Percentiles rank a stretch among this genome's conserved stretches.
phyloP scores from a whole-genome alignment of 2,329 filamentous ascomycete genomes.

The Neonectria faginata region DNA sequence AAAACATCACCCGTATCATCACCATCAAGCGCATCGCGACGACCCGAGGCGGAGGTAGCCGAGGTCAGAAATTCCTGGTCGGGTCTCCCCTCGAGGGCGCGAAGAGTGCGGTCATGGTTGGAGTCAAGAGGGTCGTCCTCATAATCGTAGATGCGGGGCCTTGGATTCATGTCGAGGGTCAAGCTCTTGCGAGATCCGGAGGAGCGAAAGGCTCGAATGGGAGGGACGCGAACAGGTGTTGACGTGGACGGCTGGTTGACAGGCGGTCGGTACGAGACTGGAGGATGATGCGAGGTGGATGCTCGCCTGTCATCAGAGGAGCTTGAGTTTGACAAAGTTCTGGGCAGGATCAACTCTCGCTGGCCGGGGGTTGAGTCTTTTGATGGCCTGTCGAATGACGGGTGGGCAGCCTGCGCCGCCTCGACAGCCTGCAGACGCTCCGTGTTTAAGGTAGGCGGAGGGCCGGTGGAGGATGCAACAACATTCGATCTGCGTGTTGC shows the following conservation, averaged over 20 bases:
- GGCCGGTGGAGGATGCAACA: constrained; percentile 48
- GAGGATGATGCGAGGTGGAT: constrained; percentile 56
- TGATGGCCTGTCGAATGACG: constrained; percentile 38
- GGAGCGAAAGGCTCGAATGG: constrained; percentile 68
- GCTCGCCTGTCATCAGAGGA: constrained; percentile 62
- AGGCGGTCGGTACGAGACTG: constrained; percentile 63
- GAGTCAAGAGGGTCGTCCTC: constrained; percentile 58
- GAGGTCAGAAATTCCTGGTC: constrained; percentile 48
- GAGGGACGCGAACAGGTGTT: constrained; percentile 59
- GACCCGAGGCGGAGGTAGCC: constrained; percentile 56
- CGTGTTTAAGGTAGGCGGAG: constrained; percentile 48
- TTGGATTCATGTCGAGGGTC: constrained; percentile 64
- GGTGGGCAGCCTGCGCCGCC: constrained; percentile 40
- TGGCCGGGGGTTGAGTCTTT: constrained; percentile 52
- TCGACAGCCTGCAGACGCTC: constrained; percentile 50
- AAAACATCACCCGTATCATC: constrained; percentile 71
- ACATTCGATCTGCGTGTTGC: constrained; percentile 53
- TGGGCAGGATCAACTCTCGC: constrained; percentile 61
- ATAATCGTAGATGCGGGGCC: constrained; percentile 57
- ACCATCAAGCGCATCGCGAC: constrained; percentile 51
- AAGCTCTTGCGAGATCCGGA: constrained; percentile 68
- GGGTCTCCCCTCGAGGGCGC: constrained; percentile 61
- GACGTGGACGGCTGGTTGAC: constrained; percentile 47
- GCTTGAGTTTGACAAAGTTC: constrained; percentile 53
- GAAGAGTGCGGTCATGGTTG: constrained; percentile 62